Percentiles rank a stretch among this genome's conserved stretches.
Conservation (phyloP, 257 asterid species). For the Solanum pimpinellifolium region DNA sequence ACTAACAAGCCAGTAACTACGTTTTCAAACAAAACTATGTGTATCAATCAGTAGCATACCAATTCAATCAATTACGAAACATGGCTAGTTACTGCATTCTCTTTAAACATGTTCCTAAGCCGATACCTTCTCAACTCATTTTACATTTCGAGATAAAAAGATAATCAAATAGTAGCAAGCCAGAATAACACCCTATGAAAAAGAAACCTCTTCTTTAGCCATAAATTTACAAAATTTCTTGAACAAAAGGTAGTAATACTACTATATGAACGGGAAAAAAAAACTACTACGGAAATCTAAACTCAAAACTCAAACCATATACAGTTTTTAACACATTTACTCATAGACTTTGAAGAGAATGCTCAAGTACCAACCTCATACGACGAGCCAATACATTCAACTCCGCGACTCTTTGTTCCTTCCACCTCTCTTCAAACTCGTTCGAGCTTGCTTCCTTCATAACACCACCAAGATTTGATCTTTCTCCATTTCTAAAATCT, state of each 20-base stretch:
- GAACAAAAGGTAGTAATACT: not conserved
- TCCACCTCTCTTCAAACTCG: conserved; percentile 47
- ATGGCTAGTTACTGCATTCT: not conserved
- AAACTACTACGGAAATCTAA: not conserved
- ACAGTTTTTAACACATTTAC: conserved; percentile 1
- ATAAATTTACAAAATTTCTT: not conserved
- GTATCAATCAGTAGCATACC: not conserved
- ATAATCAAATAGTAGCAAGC: not conserved
- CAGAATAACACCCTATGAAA: not conserved
- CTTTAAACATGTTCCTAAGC: not conserved
- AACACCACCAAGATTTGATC: conserved; percentile 7
- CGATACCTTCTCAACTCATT: not conserved
- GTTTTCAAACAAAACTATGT: not conserved
- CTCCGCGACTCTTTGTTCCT: conserved; percentile 55
- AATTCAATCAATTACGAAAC: not conserved
- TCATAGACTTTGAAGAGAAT: conserved; percentile 37
- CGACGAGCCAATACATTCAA: conserved; percentile 55
- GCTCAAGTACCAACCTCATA: conserved; percentile 57
- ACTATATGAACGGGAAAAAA: not conserved
- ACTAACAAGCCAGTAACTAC: not conserved
- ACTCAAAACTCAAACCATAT: not conserved
- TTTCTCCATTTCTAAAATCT: conserved; percentile 25
- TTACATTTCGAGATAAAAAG: not conserved
- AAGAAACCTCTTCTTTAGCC: not conserved
- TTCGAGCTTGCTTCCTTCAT: conserved; percentile 3